Evolutionary conservation across 2,329 filamentous ascomycete species (phyloP), one percentile per base, ranked within the genome.

Genomic region (Allantophomopsis lycopodina): DNA sequence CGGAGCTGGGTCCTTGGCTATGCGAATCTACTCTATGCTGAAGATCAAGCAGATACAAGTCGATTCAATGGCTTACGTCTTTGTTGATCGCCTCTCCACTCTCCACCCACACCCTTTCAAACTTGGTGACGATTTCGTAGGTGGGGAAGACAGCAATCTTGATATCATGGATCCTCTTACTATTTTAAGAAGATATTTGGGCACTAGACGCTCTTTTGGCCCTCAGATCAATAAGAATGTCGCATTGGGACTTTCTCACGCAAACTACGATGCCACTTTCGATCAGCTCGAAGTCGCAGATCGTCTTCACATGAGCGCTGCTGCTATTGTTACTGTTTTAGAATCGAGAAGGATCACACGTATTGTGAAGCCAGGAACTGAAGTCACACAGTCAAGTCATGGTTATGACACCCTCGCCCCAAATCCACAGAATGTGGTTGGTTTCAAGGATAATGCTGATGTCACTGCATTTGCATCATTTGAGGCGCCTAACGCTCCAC

Each of bases 21-120:
- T 59, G 49, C 50, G 54, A 38, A 48, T 55, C 35, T 62, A 60
- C 38, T 48, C 56, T 33, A 51, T 55, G 32, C 47, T 63, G 16
- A 50, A 50, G 33, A 50, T 61, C 37, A 63, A 63, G 39, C 56
- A 62, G 42, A 54, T 63, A 32, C 60, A 63, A 43, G 50, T 56
- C 28, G 59, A 61, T 43, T 62, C 60, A 2, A 40, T 63, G 37
- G 55, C 58, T 6, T 60, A 61, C 37, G 54, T 50, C 17, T 40
- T 62, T 2, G 53, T 62, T 32, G 58, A 60, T 36, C 49, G 60
- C 32, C 55, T 62, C 32, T 61, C 60, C 7, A 54, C 52, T 6
- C 46, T 61, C 7, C 58, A 61, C 44, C 60, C 60, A 7, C 55
- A 55, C 35, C 44, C 47, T 7, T 55, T 55, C 35, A 39, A 18